Evolutionary conservation across 1,284 basidiomycete genomes (phyloP), one percentile per base, ranked within the genome.

Genomic region (Gomphus bonarii): DNA sequence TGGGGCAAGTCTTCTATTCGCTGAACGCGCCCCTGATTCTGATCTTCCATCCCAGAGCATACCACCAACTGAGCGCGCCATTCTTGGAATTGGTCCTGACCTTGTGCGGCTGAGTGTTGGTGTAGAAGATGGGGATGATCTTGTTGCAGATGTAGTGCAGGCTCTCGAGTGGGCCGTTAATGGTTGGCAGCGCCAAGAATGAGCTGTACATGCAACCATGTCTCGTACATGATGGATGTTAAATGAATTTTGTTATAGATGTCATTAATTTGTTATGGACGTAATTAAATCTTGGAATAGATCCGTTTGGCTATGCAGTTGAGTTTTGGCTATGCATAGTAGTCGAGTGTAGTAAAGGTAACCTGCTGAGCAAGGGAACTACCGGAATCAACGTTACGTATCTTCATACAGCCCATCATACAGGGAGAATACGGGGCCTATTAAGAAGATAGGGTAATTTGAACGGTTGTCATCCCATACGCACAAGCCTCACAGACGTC

Each of bases 31-130:
- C 12, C 28, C 28, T 20, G 31, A 9, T 8, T 31, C 31, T 50
- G 22, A 28, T 20, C 64, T 67, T 49, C 61, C 62, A 59, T 14
- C 25, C 42, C 54, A 68, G 10, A 79, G 79, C 52, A 81, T 95
- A 52, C 87, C 90, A 0, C 74, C 75, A n/a, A 81, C 72, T 11
- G 86, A 90, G 67, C 75, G 91, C 16, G 77, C 73, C 18, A 60
- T 72, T 25, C 73, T 94, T 30, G 91, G 92, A 1, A 95, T 98
- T 65, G 82, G 82, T 9, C 84, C 85, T 35, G 85, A 88, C 65
- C 72, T 98, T 58, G 75, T 97, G 31, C 76, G 95, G 22, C 70
- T 97, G 63, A 89, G 85, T 43, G 89, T 95, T 3, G 95, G 95
- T 10, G 79, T 95, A 20, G 94, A 97, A 73, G 94, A 97, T 62